Base-by-base conservation (phyloP, 345 rosid species). In the Chamaenerion angustifolium region DNA sequence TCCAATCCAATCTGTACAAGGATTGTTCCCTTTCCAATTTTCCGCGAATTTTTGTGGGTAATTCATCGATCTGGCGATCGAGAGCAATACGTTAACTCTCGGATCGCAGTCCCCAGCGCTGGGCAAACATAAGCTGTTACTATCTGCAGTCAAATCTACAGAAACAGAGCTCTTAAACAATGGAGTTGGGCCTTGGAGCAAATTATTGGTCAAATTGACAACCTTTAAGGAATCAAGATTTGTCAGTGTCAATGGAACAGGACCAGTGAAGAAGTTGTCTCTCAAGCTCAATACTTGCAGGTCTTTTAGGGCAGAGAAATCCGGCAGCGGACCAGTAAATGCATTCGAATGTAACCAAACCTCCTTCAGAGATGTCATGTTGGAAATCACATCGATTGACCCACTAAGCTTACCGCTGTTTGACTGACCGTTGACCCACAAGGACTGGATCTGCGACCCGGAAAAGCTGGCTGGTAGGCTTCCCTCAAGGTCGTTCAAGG, bases 351-450 rank as follows among this genome's bases (percentile, higher is more conserved):
- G 97, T 65, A 89, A 60, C 95, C 97, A 89, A 14, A 81, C 77
- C 58, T 85, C 90, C 56, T 42, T 66, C 68, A 89, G 70, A 9
- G 62, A 54, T 44, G 97, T 89, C 97, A 89, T 89, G 66, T 85
- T 89, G 68, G 73, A 79, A n/a, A 82, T 49, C 35, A 82, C 78
- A 61, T 68, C 69, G 42, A 85, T 65, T 11, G 41, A 10, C 15
- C 95, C 97, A 14, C 67, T 57, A n/a, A 89, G 88, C 48, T 66
- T 69, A 35, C 56, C 59, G 12, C 45, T 18, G 55, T 73, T 58
- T 5, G 56, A 67, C 70, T 75, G 85, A 40, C 95, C 95, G 59
- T 89, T 89, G 25, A 89, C 68, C 97, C 97, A 89, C 56, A 89
- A 56, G 14, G 97, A 80, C 72, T 82, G 80, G 50, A 89, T 65